Evolutionary conservation across 2,329 filamentous ascomycete genomes (phyloP), one percentile per base, ranked within the genome.

Genomic region (Diplodia corticola): DNA sequence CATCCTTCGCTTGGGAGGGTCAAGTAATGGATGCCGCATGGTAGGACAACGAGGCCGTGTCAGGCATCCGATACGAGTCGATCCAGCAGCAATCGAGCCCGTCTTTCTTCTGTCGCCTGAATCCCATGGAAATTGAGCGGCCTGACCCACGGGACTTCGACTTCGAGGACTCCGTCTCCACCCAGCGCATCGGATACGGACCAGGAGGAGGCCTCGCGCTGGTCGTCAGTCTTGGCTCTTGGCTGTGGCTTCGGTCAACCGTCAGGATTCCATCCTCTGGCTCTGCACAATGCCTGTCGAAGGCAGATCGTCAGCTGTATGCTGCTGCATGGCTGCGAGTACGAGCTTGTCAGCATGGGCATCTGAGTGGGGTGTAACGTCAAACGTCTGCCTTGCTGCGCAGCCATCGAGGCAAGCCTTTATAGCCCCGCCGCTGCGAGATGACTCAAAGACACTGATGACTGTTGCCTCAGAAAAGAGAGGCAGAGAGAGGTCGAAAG

Each of bases 401-500:
- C 24, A 28, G 35, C 35, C 12, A 13, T 26, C 53, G 20, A 12
- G 20, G 12, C 9, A 22, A 57, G 20, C 17, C 22, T 26, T 26
- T 40, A 17, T 44, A 26, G 7, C 30, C 6, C 4, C 51, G 13
- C 17, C 17, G 28, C 10, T n/a, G 50, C 17, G 12, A 17, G 30
- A 57, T 44, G 53, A 24, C 12, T n/a, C 30, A 24, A 4, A 24
- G 9, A 10, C 4, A 4, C n/a, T 15, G 57, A 35, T 49, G 40
- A 46, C 37, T 59, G 13, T 24, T 46, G 28, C 37, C 17, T 5
- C 15, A 15, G 13, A 26, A 22, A 10, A 7, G 20, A 57, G 53
- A 37, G 55, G 10, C 13, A n/a, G 13, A 46, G 44, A 22, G 57
- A 61, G 5, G 57, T 61, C 17, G 57, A 35, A 49, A 61, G 57